These are phyloP conservation scores for Coemansia sp. DNA, from an alignment of 371 early-diverging fungal genomes.

Conservation along the genomic window DNA sequence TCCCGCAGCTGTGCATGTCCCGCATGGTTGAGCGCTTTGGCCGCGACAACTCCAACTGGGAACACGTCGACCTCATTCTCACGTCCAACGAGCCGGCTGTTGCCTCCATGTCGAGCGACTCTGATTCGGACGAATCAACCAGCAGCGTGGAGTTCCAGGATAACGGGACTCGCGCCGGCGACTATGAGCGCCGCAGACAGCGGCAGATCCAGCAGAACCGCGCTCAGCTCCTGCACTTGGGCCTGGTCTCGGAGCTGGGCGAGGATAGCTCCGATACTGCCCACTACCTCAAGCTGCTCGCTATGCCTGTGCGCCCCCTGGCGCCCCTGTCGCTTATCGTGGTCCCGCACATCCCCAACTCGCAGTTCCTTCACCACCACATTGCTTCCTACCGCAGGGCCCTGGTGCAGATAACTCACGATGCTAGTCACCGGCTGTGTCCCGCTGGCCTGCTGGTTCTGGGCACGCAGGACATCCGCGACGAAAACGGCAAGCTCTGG, in stretches of 20 bases:
- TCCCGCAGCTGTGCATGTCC: constrained; percentile 64
- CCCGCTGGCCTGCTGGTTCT: constrained; percentile 67
- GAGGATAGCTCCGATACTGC: constrained; percentile 73
- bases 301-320: constrained; percentile 26
- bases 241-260: constrained; percentile 76
- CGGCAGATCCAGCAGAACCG: constrained; percentile 50
- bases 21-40: constrained; percentile 89
- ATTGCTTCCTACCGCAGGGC: constrained; percentile 62
- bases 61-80: constrained; percentile 61
- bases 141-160: constrained; percentile 32
- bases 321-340: constrained; percentile 61
- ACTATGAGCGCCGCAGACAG: constrained; percentile 50
- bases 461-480: constrained; percentile 73
- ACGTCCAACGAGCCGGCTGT: not conserved
- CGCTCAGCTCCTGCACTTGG: constrained; percentile 53
- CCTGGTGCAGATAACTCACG: constrained; percentile 60
- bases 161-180: constrained; percentile 34
- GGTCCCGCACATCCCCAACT: constrained; percentile 62
- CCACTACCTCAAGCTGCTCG: constrained; percentile 67
- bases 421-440: constrained; percentile 58
- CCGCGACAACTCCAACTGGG: constrained; percentile 75
- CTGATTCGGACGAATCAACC: too few species aligned
- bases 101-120: not conserved
- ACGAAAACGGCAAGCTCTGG: constrained; percentile 60
- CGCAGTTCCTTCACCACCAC: constrained; percentile 48